Evolutionary conservation across 2,329 filamentous ascomycete genomes (phyloP).

Genomic region (Pestalotiopsis sp.): DNA sequence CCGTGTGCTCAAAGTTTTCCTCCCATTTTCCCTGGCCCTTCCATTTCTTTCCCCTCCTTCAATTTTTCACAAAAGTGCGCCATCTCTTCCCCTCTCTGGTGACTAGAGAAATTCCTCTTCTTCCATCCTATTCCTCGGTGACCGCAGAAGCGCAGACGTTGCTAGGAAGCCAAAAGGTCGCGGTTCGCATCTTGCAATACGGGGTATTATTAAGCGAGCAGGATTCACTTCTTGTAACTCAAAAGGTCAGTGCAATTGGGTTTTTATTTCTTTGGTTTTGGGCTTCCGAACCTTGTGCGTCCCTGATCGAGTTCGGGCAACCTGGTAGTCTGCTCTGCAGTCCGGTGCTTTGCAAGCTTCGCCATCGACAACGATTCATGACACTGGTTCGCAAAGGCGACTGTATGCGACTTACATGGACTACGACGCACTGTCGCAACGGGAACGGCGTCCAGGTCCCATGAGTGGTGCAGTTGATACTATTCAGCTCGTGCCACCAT

Average conservation of each 20-base stretch:
- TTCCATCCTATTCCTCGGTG: not conserved
- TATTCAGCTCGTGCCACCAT: not conserved
- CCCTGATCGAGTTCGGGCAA: not conserved
- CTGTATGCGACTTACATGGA: not conserved
- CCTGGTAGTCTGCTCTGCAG: not conserved
- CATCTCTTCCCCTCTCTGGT: not conserved
- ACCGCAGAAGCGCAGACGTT: conserved; percentile 7
- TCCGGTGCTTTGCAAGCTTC: not conserved
- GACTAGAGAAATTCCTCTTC: not conserved
- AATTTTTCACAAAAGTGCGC: conserved; percentile 2
- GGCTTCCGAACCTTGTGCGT: not conserved
- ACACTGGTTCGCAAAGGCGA: not conserved
- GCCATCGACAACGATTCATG: not conserved
- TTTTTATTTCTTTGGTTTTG: not conserved
- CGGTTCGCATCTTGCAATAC: not conserved
- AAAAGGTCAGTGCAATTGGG: not conserved
- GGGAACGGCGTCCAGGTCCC: not conserved
- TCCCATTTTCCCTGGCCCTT: conserved; percentile 5
- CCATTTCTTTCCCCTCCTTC: conserved; percentile 10
- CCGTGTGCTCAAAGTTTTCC: conserved; percentile 11
- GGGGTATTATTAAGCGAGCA: conserved; percentile 4
- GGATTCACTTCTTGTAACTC: not conserved
- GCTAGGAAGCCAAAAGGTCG: conserved; percentile 6
- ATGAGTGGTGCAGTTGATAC: not conserved
- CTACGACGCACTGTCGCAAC: not conserved